Conservation (phyloP, 2,329 filamentous ascomycete species). For the Rhynchosporium agropyri region DNA sequence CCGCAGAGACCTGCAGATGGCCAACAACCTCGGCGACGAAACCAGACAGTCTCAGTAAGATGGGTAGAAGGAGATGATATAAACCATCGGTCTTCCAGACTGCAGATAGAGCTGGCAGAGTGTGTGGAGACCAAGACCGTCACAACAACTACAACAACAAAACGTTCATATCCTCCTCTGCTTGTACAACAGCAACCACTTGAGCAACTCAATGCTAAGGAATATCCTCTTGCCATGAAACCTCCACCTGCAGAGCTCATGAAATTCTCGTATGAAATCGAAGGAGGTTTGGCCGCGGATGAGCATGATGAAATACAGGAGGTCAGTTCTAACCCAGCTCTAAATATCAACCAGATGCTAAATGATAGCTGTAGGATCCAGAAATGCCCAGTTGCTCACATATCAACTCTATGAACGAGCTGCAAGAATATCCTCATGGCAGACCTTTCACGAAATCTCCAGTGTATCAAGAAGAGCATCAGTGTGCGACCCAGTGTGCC, state of each 20-base stretch:
- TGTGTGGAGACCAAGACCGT: conserved; percentile 72
- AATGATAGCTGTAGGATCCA: conserved; percentile 1
- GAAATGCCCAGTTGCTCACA: conserved; percentile 2
- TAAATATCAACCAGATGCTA: not conserved
- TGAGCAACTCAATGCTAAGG: conserved; percentile 76
- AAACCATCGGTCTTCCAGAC: conserved; percentile 35
- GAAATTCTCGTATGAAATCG: conserved; percentile 74
- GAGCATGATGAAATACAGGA: conserved; percentile 19
- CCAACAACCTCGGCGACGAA: conserved; percentile 31
- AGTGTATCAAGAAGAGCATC: conserved; percentile 19
- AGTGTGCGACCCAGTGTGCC: conserved; percentile 23
- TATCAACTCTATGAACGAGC: conserved; percentile 1
- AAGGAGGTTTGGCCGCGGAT: conserved; percentile 48
- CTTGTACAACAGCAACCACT: conserved; percentile 68
- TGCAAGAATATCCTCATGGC: not conserved
- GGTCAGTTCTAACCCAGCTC: not conserved
- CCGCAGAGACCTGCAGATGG: conserved; percentile 30
- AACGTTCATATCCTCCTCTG: conserved; percentile 81
- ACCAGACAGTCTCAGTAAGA: conserved; percentile 37
- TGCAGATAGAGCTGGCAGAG: conserved; percentile 59
- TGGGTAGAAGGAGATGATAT: conserved; percentile 38
- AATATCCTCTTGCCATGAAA: conserved; percentile 84
- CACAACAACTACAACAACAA: conserved; percentile 90
- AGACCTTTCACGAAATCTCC: conserved; percentile 4
- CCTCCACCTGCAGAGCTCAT: conserved; percentile 80